Base-by-base conservation (phyloP, 352 stramenopile species). In the Globisporangium barbulae region DNA sequence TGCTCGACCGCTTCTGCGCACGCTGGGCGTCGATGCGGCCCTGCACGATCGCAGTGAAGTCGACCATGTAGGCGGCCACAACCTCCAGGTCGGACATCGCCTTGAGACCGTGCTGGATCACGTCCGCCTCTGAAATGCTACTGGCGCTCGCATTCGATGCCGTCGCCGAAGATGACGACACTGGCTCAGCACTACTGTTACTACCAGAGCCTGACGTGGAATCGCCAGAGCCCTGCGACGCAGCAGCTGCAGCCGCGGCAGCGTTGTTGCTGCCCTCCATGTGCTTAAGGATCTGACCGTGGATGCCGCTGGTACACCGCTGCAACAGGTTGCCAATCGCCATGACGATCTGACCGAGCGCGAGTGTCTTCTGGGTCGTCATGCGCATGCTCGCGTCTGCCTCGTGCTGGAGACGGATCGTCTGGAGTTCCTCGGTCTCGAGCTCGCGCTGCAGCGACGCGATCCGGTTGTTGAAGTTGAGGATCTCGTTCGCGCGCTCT, bases 391-490 rank as follows among this genome's bases (percentile, higher is more conserved):
- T 91, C 28, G 87, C 88, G 61, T 98, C 91, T 0, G 92, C 85
- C 55, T 97, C 89, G 53, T 96, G 85, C 67, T 97, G 90, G 37
- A 97, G 61, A 0, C 84, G 78, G 9, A 96, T 79, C 22, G 83
- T 85, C 7, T 78, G 73, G 6, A 83, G 63, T 59, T 96, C 88
- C 35, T 83, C 80, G 3, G 61, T 70, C 62, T 97, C 88, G 0
- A 96, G 69, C 44, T 83, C 75, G 15, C 91, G 77, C 61, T 97
- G 89, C 15, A 98, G 55, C 10, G 81, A 83, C 9, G 89, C 90
- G 67, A 97, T 95, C 60, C 82, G 77, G 71, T 98, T 97, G 76
- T 97, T 97, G 50, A 87, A 89, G 53, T 90, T 96, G 7, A 98
- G 70, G n/a, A 98, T 95, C 56, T 98, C 91, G 59, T 98, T 97